Base-by-base conservation (phyloP, 208 protist species). In the Entamoeba invadens region DNA sequence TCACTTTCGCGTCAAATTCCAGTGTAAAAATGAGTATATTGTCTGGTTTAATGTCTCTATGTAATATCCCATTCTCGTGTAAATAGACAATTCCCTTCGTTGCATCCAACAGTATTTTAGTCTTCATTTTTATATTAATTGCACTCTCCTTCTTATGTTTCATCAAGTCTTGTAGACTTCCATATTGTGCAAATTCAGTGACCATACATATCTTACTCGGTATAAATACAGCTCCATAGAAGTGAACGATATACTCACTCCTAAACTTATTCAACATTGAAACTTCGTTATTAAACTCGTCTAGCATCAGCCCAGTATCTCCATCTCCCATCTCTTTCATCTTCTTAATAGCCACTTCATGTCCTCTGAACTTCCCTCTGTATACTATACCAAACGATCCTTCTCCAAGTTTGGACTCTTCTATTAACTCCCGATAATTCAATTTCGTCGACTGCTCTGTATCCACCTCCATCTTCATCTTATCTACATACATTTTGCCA, bases 161-260 rank as follows among this genome's bases (percentile, higher is more conserved):
- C 16, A 68, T 68, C 50, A 68, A n/a, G 51, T 94, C 94, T 21
- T 45, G 10, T 25, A 94, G 35, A 47, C 77, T 94, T 25, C 95
- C 95, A 51, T 46, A 50, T 44, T 87, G 38, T 42, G 96, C 45
- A 87, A 93, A 96, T 91, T 96, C 96, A 14, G 95, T 96, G 1
- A 96, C 91, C 35, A 96, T 94, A 45, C 92, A 93, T 16, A 96
- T 46, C 45, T 96, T 94, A 44, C 94, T 94, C 47, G 93, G 92
- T 42, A 93, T 31, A 12, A 94, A 96, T 44, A 95, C 96, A 12
- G 94, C 96, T 25, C 95, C 96, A 95, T 96, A 95, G 45, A 96
- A 95, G 16, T 96, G 93, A 8, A 96, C 57, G 25, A 96, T 95
- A 87, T 96, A 96, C n/a, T 95, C 95, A 91, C 96, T 95, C 44